phyloP scores from a whole-genome alignment of 2,329 filamentous ascomycete species.

The Capronia epimyces region DNA sequence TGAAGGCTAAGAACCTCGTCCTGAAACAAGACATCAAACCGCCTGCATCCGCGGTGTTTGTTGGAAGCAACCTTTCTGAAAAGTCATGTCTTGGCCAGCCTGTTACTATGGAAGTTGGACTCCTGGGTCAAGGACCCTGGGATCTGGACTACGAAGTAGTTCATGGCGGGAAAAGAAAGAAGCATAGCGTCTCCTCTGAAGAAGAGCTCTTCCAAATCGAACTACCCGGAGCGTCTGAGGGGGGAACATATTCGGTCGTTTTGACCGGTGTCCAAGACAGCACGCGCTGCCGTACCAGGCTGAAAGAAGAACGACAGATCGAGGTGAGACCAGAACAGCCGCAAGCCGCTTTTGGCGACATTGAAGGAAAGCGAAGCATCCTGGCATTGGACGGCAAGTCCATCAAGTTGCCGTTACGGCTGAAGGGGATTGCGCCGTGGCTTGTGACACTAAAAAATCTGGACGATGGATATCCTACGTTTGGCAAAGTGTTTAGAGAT shows the following conservation, averaged over 20 bases:
- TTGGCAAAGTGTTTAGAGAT: slow-evolving; percentile 48
- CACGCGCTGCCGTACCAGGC: slow-evolving; percentile 75
- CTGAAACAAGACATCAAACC: slow-evolving; percentile 91
- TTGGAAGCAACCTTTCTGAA: slow-evolving; percentile 51
- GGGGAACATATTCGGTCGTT: slow-evolving; percentile 84
- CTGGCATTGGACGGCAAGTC: slow-evolving; percentile 70
- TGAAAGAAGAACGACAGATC: slow-evolving; percentile 81
- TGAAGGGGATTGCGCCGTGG: slow-evolving; percentile 85
- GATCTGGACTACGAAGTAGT: slow-evolving; percentile 87
- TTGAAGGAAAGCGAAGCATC: slow-evolving; percentile 72
- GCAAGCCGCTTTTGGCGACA: slow-evolving; percentile 73
- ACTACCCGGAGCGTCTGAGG: slow-evolving; percentile 67
- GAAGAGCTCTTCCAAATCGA: slow-evolving; percentile 62
- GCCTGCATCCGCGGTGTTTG: slow-evolving; percentile 69
- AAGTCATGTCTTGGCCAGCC: slow-evolving; percentile 78
- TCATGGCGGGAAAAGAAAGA: slow-evolving; percentile 77
- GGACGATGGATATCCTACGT: slow-evolving; percentile 41
- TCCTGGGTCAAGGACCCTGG: slow-evolving; percentile 82
- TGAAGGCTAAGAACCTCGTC: slow-evolving; percentile 57
- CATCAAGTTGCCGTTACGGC: slow-evolving; percentile 70
- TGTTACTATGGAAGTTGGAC: slow-evolving; percentile 65
- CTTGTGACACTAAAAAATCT: slow-evolving; percentile 63
- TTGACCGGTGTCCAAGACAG: slow-evolving; percentile 81
- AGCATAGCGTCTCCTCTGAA: slow-evolving; percentile 61
- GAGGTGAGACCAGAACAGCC: slow-evolving; percentile 83